These are phyloP conservation scores for Solanum sejunctum DNA, from an alignment of 257 asterid genomes.

Conservation along the genomic window DNA sequence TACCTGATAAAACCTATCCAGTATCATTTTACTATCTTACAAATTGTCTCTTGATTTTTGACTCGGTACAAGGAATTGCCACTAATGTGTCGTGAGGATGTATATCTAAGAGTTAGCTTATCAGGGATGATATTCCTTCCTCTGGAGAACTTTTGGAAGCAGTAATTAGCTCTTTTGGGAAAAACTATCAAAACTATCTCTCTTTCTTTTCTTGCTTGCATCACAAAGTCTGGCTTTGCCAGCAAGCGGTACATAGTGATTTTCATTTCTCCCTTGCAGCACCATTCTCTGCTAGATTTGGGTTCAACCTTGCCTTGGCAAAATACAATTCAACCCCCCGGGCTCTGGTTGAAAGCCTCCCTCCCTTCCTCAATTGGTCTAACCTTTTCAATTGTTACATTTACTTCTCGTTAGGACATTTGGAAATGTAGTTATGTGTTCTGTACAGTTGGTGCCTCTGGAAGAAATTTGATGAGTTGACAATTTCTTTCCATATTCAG, in stretches of 20 bases:
- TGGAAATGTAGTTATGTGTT: background rate
- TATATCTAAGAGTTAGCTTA: background rate
- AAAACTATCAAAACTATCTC: too few relatives aligned
- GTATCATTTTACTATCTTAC: background rate
- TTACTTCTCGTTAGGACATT: background rate
- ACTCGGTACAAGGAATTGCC: background rate
- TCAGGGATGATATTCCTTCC: background rate
- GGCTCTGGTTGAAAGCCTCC: background rate
- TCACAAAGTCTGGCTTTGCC: background rate
- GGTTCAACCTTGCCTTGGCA: background rate
- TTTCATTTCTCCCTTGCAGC: background rate
- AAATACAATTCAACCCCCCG: background rate
- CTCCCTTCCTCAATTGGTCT: background rate
- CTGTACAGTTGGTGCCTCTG: background rate
- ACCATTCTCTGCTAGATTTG: background rate
- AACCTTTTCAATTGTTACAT: background rate
- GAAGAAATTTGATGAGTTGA: background rate
- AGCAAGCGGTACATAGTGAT: background rate
- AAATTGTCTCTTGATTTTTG: background rate
- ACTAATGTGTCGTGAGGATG: background rate
- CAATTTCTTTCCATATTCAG: background rate
- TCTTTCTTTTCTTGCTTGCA: background rate
- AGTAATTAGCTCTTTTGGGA: background rate
- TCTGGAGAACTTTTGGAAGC: background rate
- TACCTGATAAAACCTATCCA: background rate